Conservation (phyloP, 2,329 filamentous ascomycete species). For the Fusarium keratoplasticum region DNA sequence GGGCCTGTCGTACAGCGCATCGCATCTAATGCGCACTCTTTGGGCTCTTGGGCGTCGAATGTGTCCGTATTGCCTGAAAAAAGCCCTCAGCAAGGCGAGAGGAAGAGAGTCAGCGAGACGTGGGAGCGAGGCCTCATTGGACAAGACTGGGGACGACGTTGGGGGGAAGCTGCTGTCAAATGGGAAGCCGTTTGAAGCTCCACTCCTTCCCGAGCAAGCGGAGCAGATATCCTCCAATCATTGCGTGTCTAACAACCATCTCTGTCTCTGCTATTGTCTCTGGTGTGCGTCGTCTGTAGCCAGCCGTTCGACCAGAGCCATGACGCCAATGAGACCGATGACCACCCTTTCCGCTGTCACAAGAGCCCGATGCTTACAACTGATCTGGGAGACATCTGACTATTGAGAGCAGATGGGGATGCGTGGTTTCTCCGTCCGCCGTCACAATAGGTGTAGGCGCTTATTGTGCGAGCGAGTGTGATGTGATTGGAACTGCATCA, state of each 20-base stretch:
- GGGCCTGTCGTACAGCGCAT: conserved; percentile 5
- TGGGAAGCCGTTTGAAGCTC: conserved; percentile 35
- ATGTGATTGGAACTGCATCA: conserved; percentile 35
- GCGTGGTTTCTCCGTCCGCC: conserved; percentile 18
- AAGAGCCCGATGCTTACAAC: conserved; percentile 23
- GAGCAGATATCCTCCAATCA: conserved; percentile 29
- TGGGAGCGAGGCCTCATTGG: conserved; percentile 25
- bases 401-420: conserved; percentile 17
- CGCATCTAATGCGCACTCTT: conserved; percentile 11
- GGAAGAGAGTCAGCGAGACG: conserved; percentile 15
- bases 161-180: conserved; percentile 26
- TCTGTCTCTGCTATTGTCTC: conserved; percentile 3
- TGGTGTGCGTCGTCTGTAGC: conserved; percentile 5
- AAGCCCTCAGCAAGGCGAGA: conserved; percentile 24
- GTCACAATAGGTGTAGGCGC: conserved; percentile 31
- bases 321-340: conserved; percentile 29
- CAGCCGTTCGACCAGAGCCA: conserved; percentile 25
- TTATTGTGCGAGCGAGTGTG: conserved; percentile 31
- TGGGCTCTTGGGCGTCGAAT: conserved; percentile 19
- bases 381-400: conserved; percentile 37
- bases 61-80: conserved; percentile 6
- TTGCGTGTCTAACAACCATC: not conserved
- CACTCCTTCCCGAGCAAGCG: conserved; percentile 31
- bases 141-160: conserved; percentile 21
- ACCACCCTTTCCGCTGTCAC: conserved; percentile 31